Conservation (phyloP, 169 alveolate species). For the Plasmodium relictum region DNA sequence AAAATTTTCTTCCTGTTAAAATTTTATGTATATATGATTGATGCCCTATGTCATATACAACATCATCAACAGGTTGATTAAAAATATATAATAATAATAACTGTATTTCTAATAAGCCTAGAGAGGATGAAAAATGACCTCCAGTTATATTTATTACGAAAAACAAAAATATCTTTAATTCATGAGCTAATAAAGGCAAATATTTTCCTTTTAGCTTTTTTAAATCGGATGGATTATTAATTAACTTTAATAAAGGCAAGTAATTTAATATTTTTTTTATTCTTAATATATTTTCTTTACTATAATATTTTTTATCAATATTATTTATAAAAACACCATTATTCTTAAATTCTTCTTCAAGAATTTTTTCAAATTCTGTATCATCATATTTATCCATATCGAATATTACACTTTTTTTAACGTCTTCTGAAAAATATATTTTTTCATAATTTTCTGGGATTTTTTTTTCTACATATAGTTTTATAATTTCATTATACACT, state of each 20-base stretch:
- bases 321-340: conserved; percentile 50
- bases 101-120: conserved; percentile 90
- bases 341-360: conserved; percentile 59
- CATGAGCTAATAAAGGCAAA: conserved; percentile 72
- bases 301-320: conserved; percentile 56
- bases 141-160: conserved; percentile 83
- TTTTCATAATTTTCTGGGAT: conserved; percentile 57
- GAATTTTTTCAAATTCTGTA: conserved; percentile 12
- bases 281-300: conserved; percentile 20
- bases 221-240: conserved; percentile 52
- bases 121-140: conserved; percentile 90
- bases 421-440: conserved; percentile 12
- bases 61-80: conserved; percentile 88
- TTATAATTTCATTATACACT: conserved; percentile 31
- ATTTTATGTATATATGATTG: conserved; percentile 91
- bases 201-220: conserved; percentile 40
- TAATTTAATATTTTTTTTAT: conserved; percentile 21
- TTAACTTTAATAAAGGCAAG: conserved; percentile 56
- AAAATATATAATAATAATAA: conserved; percentile 87
- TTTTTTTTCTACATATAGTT: conserved; percentile 57
- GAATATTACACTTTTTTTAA: conserved; percentile 65
- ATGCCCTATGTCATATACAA: conserved; percentile 91
- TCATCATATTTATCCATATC: conserved; percentile 68
- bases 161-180: conserved; percentile 59
- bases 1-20: conserved; percentile 90